Conservation (phyloP, 257 asterid species). For the Lithospermum erythrorhizon region DNA sequence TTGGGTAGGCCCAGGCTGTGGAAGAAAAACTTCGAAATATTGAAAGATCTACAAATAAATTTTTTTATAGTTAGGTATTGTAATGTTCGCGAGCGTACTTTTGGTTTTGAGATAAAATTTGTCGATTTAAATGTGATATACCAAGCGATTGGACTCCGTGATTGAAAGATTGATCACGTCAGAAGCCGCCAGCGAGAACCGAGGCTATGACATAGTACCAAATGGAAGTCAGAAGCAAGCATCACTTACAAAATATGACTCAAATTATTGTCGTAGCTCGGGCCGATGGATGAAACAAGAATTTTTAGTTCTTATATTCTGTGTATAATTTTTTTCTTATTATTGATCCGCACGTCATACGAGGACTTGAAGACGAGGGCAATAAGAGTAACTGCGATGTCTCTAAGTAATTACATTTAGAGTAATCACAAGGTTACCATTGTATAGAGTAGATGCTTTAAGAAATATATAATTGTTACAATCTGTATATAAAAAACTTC, state of each 20-base stretch:
- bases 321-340: no score
- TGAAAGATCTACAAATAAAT: constrained; percentile 56
- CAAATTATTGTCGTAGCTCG: no score
- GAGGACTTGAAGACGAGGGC: no score
- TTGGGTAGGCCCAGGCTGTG: constrained; percentile 85
- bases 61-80: neutral
- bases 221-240: no score
- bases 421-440: no score
- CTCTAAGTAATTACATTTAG: no score
- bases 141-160: constrained; percentile 99
- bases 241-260: no score
- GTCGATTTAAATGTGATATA: constrained; percentile 12
- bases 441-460: no score
- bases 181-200: constrained; percentile 94
- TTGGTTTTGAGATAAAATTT: neutral
- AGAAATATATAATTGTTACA: neutral
- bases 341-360: no score
- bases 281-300: no score
- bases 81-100: neutral
- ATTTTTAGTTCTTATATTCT: no score
- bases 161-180: constrained; percentile 89
- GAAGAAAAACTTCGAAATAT: constrained; percentile 90
- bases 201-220: constrained; percentile 33
- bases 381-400: no score
- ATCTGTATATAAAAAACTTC: constrained; percentile 16